Evolutionary conservation across 2,329 filamentous ascomycete species (phyloP).

Genomic region (Fusarium nurragi): DNA sequence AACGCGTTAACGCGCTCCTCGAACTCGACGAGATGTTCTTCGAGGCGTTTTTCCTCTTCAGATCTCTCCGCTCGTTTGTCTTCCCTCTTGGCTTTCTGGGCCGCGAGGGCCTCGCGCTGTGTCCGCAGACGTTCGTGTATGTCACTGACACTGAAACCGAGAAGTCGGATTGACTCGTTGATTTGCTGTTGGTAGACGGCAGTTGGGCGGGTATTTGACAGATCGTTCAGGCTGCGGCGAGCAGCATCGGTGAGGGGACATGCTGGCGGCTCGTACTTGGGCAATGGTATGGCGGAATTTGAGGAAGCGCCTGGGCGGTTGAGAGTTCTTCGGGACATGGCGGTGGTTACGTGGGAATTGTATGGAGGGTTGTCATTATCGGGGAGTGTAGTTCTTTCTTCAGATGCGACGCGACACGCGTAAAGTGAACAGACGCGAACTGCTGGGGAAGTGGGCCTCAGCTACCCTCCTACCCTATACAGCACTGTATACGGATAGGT

Average conservation of each 20-base stretch:
- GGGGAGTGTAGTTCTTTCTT: background rate
- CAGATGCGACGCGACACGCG: slow-evolving; percentile 14
- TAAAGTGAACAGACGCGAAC: slow-evolving; percentile 26
- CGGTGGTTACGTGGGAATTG: background rate
- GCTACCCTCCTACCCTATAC: background rate
- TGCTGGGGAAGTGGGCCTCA: background rate
- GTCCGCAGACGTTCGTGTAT: slow-evolving; percentile 59
- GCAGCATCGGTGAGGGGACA: slow-evolving; percentile 55
- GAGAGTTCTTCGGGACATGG: slow-evolving; percentile 49
- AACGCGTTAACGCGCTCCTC: slow-evolving; percentile 53
- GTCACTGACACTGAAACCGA: slow-evolving; percentile 58
- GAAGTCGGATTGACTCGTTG: slow-evolving; percentile 54
- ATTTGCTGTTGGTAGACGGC: slow-evolving; percentile 59
- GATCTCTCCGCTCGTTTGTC: slow-evolving; percentile 51
- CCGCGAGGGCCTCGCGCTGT: slow-evolving; percentile 49
- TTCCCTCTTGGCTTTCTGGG: slow-evolving; percentile 48
- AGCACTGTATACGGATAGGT: no score
- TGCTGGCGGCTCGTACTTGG: slow-evolving; percentile 60
- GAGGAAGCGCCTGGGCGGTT: slow-evolving; percentile 40
- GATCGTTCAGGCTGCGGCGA: slow-evolving; percentile 53
- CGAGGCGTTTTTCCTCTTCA: slow-evolving; percentile 51
- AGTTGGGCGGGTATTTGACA: slow-evolving; percentile 54
- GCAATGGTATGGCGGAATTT: slow-evolving; percentile 49
- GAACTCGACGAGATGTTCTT: slow-evolving; percentile 53
- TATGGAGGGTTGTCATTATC: slow-evolving; percentile 1